phyloP scores from a whole-genome alignment of 1,284 basidiomycete genomes.

The Marasmius fiardii region DNA sequence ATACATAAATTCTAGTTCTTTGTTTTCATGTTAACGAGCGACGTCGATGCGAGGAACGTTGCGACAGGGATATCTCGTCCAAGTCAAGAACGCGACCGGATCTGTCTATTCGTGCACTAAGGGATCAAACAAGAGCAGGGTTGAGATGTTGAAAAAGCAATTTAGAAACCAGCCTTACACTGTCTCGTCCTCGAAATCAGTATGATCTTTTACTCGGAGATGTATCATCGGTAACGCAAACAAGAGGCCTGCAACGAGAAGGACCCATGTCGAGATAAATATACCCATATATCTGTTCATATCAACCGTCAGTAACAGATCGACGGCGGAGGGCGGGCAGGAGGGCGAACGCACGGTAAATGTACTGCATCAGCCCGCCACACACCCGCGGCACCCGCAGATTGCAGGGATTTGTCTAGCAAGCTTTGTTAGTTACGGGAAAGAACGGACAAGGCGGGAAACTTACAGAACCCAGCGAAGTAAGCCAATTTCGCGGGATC shows the following conservation, averaged over 20 bases:
- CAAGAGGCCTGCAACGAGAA: constrained; percentile 26
- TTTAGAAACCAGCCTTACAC: constrained; percentile 15
- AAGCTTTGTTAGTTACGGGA: neutral
- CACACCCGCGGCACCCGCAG: constrained; percentile 29
- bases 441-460: neutral
- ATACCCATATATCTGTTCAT: constrained; percentile 27
- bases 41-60: neutral
- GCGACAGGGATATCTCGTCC: constrained; percentile 3
- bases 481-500: constrained; percentile 57
- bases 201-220: constrained; percentile 27
- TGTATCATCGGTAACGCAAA: constrained; percentile 30
- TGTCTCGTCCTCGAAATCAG: constrained; percentile 25
- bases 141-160: neutral
- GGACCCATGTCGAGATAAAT: constrained; percentile 28
- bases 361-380: constrained; percentile 30
- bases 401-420: constrained; percentile 28
- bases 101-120: constrained; percentile 17
- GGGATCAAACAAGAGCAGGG: neutral
- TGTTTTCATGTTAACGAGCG: neutral
- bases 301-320: neutral
- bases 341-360: constrained; percentile 15
- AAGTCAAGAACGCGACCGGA: constrained; percentile 10
- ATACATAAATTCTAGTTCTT: no score
- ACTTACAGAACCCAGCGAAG: constrained; percentile 32
- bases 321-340: neutral